Evolutionary conservation across 2,329 filamentous ascomycete species (phyloP).

Genomic region (Ophiostoma populinum): DNA sequence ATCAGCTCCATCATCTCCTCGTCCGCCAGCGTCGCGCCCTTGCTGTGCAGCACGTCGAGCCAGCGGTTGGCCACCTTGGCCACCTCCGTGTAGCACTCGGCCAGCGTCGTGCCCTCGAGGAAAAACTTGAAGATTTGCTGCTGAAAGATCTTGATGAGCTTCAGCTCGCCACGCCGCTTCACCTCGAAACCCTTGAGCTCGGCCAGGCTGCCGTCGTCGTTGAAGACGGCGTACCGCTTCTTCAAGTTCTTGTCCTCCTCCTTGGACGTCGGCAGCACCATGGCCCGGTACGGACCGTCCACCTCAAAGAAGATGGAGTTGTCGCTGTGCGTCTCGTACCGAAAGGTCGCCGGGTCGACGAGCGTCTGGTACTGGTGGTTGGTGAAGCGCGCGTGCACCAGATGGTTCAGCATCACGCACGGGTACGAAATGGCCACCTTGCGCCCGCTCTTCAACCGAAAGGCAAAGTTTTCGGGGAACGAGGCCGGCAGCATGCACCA

Average conservation of each 20-base stretch:
- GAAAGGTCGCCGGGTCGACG: conserved; percentile 59
- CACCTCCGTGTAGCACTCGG: conserved; percentile 80
- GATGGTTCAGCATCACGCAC: conserved; percentile 96
- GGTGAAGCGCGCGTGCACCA: conserved; percentile 87
- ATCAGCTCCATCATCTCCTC: conserved; percentile 99
- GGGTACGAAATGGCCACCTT: conserved; percentile 94
- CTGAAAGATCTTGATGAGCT: conserved; percentile 99
- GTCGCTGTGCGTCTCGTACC: conserved; percentile 93
- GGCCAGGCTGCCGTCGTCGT: conserved; percentile 86
- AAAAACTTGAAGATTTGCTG: conserved; percentile 99
- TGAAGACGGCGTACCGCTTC: conserved; percentile 97
- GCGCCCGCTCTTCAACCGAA: conserved; percentile 90
- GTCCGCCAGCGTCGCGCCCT: conserved; percentile 77
- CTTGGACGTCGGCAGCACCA: conserved; percentile 93
- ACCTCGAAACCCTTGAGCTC: conserved; percentile 96
- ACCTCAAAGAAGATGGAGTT: conserved; percentile 99
- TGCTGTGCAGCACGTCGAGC: conserved; percentile 85
- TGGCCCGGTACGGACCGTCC: conserved; percentile 91
- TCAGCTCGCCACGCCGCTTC: conserved; percentile 91
- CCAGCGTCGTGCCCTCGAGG: conserved; percentile 70
- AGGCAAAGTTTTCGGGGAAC: conserved; percentile 90
- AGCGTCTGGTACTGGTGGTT: conserved; percentile 96
- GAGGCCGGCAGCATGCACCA: conserved; percentile 97
- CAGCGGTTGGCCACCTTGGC: conserved; percentile 91
- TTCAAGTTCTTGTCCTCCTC: conserved; percentile 99